Conservation (phyloP, 2,329 filamentous ascomycete species). For the Daldinia sp. region DNA sequence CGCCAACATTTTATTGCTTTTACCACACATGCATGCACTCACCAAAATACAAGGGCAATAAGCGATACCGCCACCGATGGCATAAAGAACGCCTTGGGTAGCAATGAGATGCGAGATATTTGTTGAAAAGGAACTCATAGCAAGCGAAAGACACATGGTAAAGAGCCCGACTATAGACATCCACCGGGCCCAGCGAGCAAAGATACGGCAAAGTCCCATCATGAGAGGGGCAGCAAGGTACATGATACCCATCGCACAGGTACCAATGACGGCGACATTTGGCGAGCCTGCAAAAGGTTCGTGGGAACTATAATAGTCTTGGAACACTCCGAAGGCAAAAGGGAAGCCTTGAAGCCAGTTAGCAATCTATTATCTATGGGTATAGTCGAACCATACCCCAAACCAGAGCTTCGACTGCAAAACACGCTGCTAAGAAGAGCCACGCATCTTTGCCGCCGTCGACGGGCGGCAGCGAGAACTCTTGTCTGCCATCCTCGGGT, state of each 20-base stretch:
- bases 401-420: slow-evolving; percentile 61
- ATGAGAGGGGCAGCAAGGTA: slow-evolving; percentile 62
- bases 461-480: slow-evolving; percentile 41
- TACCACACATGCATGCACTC: slow-evolving; percentile 9
- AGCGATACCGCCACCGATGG: slow-evolving; percentile 62
- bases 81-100: slow-evolving; percentile 69
- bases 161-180: slow-evolving; percentile 56
- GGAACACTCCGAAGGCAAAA: slow-evolving; percentile 74
- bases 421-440: slow-evolving; percentile 59
- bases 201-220: slow-evolving; percentile 56
- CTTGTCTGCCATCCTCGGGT: slow-evolving; percentile 26
- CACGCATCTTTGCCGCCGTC: slow-evolving; percentile 46
- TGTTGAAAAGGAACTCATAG: slow-evolving; percentile 60
- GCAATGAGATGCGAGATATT: slow-evolving; percentile 63
- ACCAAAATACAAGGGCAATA: slow-evolving; percentile 63
- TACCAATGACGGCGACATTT: slow-evolving; percentile 70
- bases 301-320: slow-evolving; percentile 71
- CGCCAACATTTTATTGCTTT: neutral
- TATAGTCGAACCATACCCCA: slow-evolving; percentile 54
- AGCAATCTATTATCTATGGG: slow-evolving; percentile 4
- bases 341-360: slow-evolving; percentile 64
- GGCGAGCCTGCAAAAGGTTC: slow-evolving; percentile 63
- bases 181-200: slow-evolving; percentile 52
- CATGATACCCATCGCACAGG: slow-evolving; percentile 67
- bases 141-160: slow-evolving; percentile 61